Percentiles rank a stretch among this genome's conserved stretches.
Conservation (phyloP, 73 alveolate species). For the Blepharisma japonicum region DNA sequence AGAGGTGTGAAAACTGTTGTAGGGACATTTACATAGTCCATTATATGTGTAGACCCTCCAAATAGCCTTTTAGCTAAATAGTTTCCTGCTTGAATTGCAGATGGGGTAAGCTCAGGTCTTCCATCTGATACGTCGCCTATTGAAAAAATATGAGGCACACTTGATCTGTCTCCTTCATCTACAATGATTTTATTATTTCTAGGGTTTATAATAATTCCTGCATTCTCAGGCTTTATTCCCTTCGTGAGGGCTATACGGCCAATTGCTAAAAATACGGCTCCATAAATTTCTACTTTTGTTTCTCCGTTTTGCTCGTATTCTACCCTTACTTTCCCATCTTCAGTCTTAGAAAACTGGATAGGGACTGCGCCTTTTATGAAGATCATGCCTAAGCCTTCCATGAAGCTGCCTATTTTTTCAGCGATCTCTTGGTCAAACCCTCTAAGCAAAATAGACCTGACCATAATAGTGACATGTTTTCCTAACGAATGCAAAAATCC, state of each 20-base stretch:
- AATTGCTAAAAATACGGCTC: constrained; percentile 90
- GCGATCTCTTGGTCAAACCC: constrained; percentile 98
- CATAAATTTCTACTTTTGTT: constrained; percentile 71
- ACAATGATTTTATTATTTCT: constrained; percentile 76
- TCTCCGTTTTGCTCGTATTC: constrained; percentile 67
- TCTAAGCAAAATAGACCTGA: constrained; percentile 92
- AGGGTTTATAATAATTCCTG: constrained; percentile 79
- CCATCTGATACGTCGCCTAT: constrained; percentile 97
- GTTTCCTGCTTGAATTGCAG: constrained; percentile 98
- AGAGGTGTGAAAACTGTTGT: constrained; percentile 98
- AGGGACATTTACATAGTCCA: constrained; percentile 94
- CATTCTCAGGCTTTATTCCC: constrained; percentile 69
- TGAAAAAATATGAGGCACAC: constrained; percentile 88
- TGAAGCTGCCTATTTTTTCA: constrained; percentile 75
- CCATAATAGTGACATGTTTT: constrained; percentile 91
- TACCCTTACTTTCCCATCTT: constrained; percentile 61
- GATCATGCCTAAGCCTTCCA: constrained; percentile 85
- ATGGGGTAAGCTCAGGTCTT: constrained; percentile 96
- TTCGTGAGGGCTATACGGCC: constrained; percentile 90
- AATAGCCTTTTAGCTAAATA: constrained; percentile 88
- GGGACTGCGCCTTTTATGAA: constrained; percentile 85
- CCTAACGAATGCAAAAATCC: constrained; percentile 95
- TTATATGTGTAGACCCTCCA: constrained; percentile 70
- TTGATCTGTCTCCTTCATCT: constrained; percentile 81
- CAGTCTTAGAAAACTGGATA: constrained; percentile 66